Evolutionary conservation across 176 grass and related monocot genomes (phyloP).

Genomic region (Alloteropsis semialata): DNA sequence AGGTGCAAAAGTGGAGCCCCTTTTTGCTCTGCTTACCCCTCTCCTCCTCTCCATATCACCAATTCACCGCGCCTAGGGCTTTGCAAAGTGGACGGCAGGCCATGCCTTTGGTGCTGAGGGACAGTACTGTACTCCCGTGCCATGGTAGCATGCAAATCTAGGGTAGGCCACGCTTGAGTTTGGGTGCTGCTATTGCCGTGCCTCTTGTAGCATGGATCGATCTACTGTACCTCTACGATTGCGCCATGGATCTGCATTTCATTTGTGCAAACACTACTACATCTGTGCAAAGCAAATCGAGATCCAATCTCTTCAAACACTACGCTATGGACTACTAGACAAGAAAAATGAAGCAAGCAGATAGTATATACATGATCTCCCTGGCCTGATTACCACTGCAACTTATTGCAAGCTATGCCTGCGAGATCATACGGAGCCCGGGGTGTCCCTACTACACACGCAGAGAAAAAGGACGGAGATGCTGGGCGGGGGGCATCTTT

Average conservation of each 20-base stretch:
- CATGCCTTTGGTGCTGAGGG: neutral
- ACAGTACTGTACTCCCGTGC: no score
- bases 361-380: neutral
- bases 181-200: neutral
- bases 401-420: neutral
- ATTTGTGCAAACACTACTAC: neutral
- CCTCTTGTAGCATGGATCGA: neutral
- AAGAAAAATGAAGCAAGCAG: neutral
- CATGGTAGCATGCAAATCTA: neutral
- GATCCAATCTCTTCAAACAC: neutral
- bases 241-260: no score
- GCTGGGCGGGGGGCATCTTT: slow-evolving; percentile 18
- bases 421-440: neutral
- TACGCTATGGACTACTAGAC: neutral
- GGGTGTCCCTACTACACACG: neutral
- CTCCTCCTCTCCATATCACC: neutral
- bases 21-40: no score
- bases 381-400: neutral
- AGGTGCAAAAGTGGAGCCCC: neutral
- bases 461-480: neutral
- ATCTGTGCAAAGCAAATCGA: neutral
- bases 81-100: neutral
- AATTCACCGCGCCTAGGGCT: neutral
- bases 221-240: no score
- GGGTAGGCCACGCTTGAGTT: neutral